Evolutionary conservation across 768 basidiomycete species (phyloP), one percentile per base, ranked within the genome.

Genomic region (Pleurotus ostreatus): DNA sequence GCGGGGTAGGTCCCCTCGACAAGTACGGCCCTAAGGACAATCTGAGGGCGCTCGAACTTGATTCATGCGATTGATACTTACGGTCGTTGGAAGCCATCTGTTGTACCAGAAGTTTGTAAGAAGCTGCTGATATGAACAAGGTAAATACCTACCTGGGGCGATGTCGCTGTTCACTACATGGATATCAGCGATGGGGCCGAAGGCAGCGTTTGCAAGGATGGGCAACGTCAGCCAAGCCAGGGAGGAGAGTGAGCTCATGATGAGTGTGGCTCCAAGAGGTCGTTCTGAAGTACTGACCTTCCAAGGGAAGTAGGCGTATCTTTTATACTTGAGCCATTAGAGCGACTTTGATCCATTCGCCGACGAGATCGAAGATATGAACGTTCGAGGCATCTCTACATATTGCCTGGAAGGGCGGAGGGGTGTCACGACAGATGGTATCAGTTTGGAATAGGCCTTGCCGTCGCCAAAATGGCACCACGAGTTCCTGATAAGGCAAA

Each of bases 181-280:
- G 8, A 55, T 18, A 39, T 55, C 54, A 37, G 54, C 54, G 7
- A 55, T 22, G 46, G 54, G 54, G 4, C 54, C 54, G 18, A 55
- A 26, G 22, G 54, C 45, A 18, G 54, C 54, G 6, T 23, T 23
- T n/a, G 47, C 47, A 16, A 23, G 16, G 15, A 23, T 3, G 47
- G 47, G 15, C n/a, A 48, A 15, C 18, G 47, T 23, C 23, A 48
- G 4, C 16, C 15, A 48, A 25, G 30, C 30, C 16, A 48, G 15
- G 16, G 47, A 23, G n/a, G 12, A n/a, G 3, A 44, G n/a, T 2
- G 41, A 16, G 20, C 41, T n/a, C 41, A 44, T 44, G 9, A 11
- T 22, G 41, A 44, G 0, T 22, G 20, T 2, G n/a, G 20, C 15
- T 44, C 41, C 4, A 44, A 2, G 4, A 44, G n/a, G 20, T 44